Conservation (phyloP, 305 asterid species). For the Ajuga reptans region DNA sequence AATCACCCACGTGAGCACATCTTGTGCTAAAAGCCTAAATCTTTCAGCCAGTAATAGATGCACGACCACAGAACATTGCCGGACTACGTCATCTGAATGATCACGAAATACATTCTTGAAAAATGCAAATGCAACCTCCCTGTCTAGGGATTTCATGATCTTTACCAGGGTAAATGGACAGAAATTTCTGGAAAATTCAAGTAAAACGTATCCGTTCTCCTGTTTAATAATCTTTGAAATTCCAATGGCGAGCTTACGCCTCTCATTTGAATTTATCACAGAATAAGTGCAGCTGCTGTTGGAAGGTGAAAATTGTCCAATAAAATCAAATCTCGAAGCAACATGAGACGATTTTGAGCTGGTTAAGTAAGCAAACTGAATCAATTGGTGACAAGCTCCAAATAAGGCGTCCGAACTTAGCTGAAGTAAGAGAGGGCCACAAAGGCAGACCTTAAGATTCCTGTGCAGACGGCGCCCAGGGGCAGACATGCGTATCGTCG, state of each 20-base stretch:
- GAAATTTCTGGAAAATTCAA: conserved; percentile 41
- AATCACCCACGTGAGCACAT: conserved; percentile 60
- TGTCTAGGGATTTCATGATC: conserved; percentile 52
- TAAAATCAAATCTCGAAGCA: conserved; percentile 41
- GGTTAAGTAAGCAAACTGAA: conserved; percentile 20
- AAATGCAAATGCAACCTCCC: conserved; percentile 58
- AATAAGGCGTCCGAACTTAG: conserved; percentile 28
- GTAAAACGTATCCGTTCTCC: conserved; percentile 34
- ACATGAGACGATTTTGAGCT: conserved; percentile 26
- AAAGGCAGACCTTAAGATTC: conserved; percentile 41
- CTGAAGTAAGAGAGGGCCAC: conserved; percentile 25
- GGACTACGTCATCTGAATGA: conserved; percentile 39
- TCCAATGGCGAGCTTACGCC: conserved; percentile 58
- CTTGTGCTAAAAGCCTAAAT: conserved; percentile 63
- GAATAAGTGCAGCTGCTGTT: conserved; percentile 10
- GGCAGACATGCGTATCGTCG: conserved; percentile 53
- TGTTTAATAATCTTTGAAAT: conserved; percentile 51
- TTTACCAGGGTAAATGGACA: conserved; percentile 48
- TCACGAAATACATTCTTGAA: conserved; percentile 54
- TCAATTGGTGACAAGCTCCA: conserved; percentile 18
- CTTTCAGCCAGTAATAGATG: conserved; percentile 41
- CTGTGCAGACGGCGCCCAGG: conserved; percentile 37
- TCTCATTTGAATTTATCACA: conserved; percentile 57
- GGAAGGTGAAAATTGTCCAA: conserved; percentile 58
- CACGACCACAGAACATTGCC: conserved; percentile 51